Evolutionary conservation across 2,329 filamentous ascomycete species (phyloP), one percentile per base, ranked within the genome.

Genomic region (Diaporthe amygdali): DNA sequence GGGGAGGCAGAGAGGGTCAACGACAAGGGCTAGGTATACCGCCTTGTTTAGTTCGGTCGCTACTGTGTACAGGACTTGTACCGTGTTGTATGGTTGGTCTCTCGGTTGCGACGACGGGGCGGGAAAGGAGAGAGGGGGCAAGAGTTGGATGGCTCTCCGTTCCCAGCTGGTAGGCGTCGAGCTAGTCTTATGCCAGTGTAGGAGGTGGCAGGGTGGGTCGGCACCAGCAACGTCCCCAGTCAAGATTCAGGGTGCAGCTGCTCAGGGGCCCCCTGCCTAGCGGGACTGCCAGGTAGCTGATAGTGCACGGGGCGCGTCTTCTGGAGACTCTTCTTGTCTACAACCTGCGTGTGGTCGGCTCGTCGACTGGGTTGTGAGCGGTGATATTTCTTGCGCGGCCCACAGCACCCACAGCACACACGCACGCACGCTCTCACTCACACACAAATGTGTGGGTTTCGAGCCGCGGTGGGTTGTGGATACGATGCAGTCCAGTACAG

Each of bases 181-280:
- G 71, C 71, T 72, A 72, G 70, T 72, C 71, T 72, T 72, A 72
- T 72, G 69, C 66, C 67, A 63, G 69, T 59, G 67, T 47, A 72
- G 67, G 56, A 64, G 51, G 64, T 46, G 61, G 67, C 56, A 66
- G 59, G 59, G 56, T 54, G 59, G 56, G 59, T 66, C 47, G 27
- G 39, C 37, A 32, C 59, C 56, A 49, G 30, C 68, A 66, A 30
- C 20, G 47, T 25, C 37, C 34, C 34, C 68, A 30, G 44, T 55
- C 51, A 61, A 54, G 70, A 68, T 72, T 59, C 41, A 47, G 41
- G 51, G 70, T 67, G 56, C 34, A 52, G 17, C 5, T 27, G 37
- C 10, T 44, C 25, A 61, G 70, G 70, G 27, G 39, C 20, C 44
- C 70, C 70, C 66, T 72, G 59, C 37, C 59, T 63, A 47, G 59